A percentile compares a stretch with the other conserved stretches of the same genome.
phyloP scores from a whole-genome alignment of 805 yeast species.

The Danielia reshetovae region DNA sequence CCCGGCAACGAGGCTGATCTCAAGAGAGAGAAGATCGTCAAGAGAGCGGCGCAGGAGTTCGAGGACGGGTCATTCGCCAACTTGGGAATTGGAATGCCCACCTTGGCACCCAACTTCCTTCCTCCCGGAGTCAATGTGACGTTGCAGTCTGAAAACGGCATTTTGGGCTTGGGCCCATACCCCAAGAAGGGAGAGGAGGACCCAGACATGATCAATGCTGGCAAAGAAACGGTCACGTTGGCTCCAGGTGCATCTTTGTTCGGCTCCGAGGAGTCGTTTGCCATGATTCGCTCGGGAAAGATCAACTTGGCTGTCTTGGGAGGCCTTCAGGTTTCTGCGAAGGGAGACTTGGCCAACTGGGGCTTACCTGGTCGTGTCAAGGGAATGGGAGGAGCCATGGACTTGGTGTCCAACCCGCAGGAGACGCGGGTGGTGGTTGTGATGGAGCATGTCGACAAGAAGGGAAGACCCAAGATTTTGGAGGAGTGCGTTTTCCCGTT shows the following conservation, averaged over 20 bases:
- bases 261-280: conserved; percentile 49
- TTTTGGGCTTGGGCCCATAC: conserved; percentile 48
- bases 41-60: conserved; percentile 46
- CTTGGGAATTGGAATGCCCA: conserved; percentile 51
- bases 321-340: conserved; percentile 45
- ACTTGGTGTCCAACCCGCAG: conserved; percentile 44
- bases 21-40: conserved; percentile 33
- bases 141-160: conserved; percentile 48
- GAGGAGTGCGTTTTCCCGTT: conserved; percentile 42
- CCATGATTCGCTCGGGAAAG: conserved; percentile 46
- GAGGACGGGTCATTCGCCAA: conserved; percentile 41
- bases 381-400: conserved; percentile 58
- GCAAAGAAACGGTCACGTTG: conserved; percentile 48
- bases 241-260: conserved; percentile 45
- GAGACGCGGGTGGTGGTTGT: conserved; percentile 43
- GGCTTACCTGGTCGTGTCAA: conserved; percentile 48
- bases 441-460: conserved; percentile 46
- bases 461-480: conserved; percentile 45
- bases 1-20: conserved; percentile 13
- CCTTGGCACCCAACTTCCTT: conserved; percentile 41
- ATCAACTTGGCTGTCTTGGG: conserved; percentile 44
- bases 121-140: conserved; percentile 33
- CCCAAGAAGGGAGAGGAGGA: conserved; percentile 40
- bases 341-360: conserved; percentile 52
- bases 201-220: conserved; percentile 48